phyloP scores from a whole-genome alignment of 192 early-diverging fungal genomes.

The Coemansia brasiliensis region DNA sequence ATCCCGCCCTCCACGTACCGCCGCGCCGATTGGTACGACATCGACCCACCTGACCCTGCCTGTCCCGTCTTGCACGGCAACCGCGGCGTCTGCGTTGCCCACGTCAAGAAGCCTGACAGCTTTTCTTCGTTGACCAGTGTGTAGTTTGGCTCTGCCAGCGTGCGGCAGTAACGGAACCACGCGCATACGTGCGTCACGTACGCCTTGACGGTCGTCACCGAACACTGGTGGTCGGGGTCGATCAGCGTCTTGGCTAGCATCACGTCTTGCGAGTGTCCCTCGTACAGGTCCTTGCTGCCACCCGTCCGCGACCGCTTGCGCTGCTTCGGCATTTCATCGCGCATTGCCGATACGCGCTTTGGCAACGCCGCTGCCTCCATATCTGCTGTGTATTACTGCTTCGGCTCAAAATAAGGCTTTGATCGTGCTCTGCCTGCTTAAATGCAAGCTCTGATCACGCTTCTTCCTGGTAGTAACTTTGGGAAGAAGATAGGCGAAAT shows the following conservation, averaged over 20 bases:
- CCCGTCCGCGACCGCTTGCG: conserved; percentile 56
- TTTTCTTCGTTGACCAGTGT: conserved; percentile 51
- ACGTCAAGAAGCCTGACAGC: conserved; percentile 54
- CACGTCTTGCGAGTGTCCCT: conserved; percentile 55
- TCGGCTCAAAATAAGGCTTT: too few relatives aligned
- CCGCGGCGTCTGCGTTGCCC: conserved; percentile 55
- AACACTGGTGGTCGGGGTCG: conserved; percentile 57
- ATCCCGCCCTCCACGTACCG: conserved; percentile 57
- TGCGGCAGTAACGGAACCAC: conserved; percentile 57
- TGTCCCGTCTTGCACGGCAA: conserved; percentile 52
- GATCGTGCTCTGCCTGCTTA: too few relatives aligned
- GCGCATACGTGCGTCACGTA: conserved; percentile 55
- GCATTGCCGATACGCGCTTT: conserved; percentile 35
- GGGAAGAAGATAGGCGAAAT: too few relatives aligned
- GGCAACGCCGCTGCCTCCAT: conserved; percentile 19
- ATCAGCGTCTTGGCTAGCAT: conserved; percentile 57
- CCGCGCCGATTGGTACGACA: conserved; percentile 56
- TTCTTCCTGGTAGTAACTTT: too few relatives aligned
- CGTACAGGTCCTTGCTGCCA: conserved; percentile 56
- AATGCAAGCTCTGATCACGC: too few relatives aligned
- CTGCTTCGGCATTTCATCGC: conserved; percentile 43
- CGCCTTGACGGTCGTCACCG: conserved; percentile 54
- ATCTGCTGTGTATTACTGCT: conserved; percentile 3
- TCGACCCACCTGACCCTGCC: conserved; percentile 42
- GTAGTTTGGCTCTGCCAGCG: conserved; percentile 49